These are phyloP conservation scores for Polytolypa hystricis DNA, from an alignment of 2,329 filamentous ascomycete genomes.

Conservation along the genomic window DNA sequence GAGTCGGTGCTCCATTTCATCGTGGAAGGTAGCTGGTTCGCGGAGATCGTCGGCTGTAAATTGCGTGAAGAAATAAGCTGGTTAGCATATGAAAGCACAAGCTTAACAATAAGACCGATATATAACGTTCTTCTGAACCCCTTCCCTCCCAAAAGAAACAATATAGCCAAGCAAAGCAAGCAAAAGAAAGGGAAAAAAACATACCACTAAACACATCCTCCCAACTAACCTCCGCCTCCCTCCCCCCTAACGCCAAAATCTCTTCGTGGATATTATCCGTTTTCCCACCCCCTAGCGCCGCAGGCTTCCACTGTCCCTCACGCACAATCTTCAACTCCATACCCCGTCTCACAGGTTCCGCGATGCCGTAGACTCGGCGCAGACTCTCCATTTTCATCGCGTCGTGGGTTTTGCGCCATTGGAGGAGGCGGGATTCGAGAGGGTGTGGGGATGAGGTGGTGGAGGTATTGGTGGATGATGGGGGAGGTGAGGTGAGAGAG, in stretches of 20 bases:
- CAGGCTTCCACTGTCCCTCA: conserved; percentile 63
- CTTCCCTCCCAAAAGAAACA: conserved; percentile 2
- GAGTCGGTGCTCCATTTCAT: conserved; percentile 88
- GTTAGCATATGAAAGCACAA: no score
- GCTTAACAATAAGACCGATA: no score
- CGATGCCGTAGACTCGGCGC: conserved; percentile 78
- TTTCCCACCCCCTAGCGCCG: conserved; percentile 50
- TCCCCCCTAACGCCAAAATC: conserved; percentile 57
- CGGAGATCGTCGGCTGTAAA: conserved; percentile 54
- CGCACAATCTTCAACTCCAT: conserved; percentile 91
- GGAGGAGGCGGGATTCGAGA: conserved; percentile 76
- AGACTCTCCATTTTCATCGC: conserved; percentile 77
- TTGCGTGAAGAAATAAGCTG: conserved; percentile 1
- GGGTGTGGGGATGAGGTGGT: conserved; percentile 65
- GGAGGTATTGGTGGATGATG: conserved; percentile 27
- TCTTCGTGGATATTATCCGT: conserved; percentile 71
- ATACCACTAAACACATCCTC: conserved; percentile 80
- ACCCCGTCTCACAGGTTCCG: conserved; percentile 78
- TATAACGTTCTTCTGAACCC: no score
- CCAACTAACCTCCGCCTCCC: conserved; percentile 71
- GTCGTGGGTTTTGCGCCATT: conserved; percentile 87
- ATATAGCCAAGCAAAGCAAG: conserved; percentile 9
- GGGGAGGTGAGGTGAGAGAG: conserved; percentile 57
- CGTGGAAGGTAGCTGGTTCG: conserved; percentile 63
- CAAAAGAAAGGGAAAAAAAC: conserved; percentile 19